A percentile compares a stretch with the other conserved stretches of the same genome.
Conservation (phyloP, 2,329 filamentous ascomycete genomes). For the Dryadomyces quercus-mongolicae region DNA sequence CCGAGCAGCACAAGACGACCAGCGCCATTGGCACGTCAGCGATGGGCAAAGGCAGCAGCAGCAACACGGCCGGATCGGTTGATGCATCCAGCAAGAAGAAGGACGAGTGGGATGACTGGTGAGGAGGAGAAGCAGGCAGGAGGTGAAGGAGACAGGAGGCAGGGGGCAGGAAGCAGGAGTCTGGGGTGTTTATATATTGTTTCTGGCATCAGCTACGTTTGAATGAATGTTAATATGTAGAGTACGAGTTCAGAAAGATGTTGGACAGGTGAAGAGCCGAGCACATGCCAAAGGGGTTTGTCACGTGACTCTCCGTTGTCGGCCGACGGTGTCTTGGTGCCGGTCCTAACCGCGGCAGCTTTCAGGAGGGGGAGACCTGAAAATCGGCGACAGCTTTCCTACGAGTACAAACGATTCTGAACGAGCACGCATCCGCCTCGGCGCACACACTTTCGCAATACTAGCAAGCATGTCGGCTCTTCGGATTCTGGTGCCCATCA, state of each 20-base stretch:
- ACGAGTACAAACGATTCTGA: too few species aligned
- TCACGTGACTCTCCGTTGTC: constrained; percentile 12
- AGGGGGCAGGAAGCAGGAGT: constrained; percentile 9
- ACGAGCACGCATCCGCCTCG: neutral
- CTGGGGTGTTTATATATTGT: neutral
- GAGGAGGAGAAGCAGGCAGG: constrained; percentile 12
- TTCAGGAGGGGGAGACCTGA: neutral
- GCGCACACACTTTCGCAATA: constrained; percentile 2
- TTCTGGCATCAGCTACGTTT: neutral
- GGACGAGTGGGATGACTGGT: constrained; percentile 57
- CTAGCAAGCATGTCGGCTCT: constrained; percentile 46
- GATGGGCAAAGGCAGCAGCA: constrained; percentile 40
- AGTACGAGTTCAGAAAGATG: neutral
- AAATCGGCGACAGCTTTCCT: neutral
- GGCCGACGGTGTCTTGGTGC: constrained; percentile 9
- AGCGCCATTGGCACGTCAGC: constrained; percentile 47
- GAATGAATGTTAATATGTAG: too few species aligned
- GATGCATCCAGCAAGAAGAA: constrained; percentile 27
- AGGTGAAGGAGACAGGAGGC: constrained; percentile 3
- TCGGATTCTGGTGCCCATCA: constrained; percentile 68
- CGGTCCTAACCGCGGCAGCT: constrained; percentile 11
- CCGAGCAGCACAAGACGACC: constrained; percentile 36
- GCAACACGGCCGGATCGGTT: constrained; percentile 4
- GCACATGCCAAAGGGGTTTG: neutral
- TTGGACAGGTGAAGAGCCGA: neutral